Evolutionary conservation across 148 eudicot species (phyloP), one percentile per base, ranked within the genome.

Genomic region (Cornus kousa): DNA sequence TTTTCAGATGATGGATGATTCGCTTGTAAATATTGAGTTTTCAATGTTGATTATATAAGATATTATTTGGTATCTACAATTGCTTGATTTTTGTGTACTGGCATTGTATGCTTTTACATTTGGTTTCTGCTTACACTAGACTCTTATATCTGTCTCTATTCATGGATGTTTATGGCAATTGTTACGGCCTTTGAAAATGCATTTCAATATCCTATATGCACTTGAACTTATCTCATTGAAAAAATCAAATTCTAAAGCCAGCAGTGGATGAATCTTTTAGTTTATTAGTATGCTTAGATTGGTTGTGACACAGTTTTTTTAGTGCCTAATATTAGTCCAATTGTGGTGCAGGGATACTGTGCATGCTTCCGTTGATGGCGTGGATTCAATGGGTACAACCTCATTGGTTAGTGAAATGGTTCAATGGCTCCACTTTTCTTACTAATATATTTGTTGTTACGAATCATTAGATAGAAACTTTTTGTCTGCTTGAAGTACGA

Each of bases 321-420:
- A 4, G 28, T 22, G 43, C 19, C 17, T 78, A 59, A 70, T 60
- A n/a, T 20, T 14, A 23, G 39, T 78, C 69, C 12, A 7, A 72
- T 43, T 73, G 70, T 33, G 78, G 24, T 82, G 68, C 53, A 91
- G 95, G 91, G 72, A 28, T 35, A 68, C 76, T 28, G 46, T 75
- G 55, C 81, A 78, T 50, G 88, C 89, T 85, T 84, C 84, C n/a
- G 76, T 88, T 16, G 89, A 87, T 46, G 85, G 90, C 73, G 68
- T 78, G 40, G 86, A 87, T 77, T 81, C 91, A n/a, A 9, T 83
- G 60, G 79, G 83, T 76, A 43, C 81, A 57, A 12, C 74, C 32
- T 85, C 91, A 53, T 70, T 89, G 88, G 92, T 89, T 31, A 80
- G 92, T 80, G 77, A 62, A n/a, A 50, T 20, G 17, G 12, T 31